These are phyloP conservation scores for Coriaria nepalensis DNA, from an alignment of 306 rosid species.

Conservation along the genomic window DNA sequence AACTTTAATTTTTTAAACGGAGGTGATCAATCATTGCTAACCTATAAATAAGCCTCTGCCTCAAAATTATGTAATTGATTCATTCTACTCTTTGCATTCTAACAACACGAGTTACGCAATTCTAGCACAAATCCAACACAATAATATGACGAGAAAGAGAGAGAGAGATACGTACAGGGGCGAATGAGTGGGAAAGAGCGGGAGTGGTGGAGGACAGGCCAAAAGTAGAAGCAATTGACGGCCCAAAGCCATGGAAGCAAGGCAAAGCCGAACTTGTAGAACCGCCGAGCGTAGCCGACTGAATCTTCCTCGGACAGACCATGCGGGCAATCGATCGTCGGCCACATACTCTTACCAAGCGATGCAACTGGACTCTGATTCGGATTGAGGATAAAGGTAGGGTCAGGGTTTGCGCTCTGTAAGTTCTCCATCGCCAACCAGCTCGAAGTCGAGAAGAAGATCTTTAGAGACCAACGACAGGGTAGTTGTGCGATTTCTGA, in stretches of 20 bases:
- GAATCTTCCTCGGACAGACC: constrained; percentile 84
- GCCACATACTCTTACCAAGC: constrained; percentile 40
- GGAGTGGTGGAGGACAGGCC: constrained; percentile 79
- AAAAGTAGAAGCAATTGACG: constrained; percentile 90
- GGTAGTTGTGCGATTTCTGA: no score
- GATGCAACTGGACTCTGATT: constrained; percentile 19
- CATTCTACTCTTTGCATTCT: no score
- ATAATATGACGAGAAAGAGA: background rate
- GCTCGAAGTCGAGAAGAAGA: no score
- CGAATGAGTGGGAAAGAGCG: constrained; percentile 68
- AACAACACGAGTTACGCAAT: no score
- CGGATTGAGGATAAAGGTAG: constrained; percentile 20
- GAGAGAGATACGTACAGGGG: constrained; percentile 36
- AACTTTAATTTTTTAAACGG: no score
- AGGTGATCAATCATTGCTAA: no score
- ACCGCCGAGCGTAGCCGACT: constrained; percentile 46
- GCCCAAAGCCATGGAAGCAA: constrained; percentile 93
- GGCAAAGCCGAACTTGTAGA: constrained; percentile 69
- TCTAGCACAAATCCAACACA: no score
- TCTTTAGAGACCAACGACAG: no score
- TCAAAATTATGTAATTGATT: no score
- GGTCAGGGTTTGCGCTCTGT: constrained; percentile 11
- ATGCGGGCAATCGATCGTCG: constrained; percentile 65
- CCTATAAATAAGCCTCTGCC: no score
- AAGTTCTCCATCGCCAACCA: constrained; percentile 7